Conservation (phyloP, 2,329 filamentous ascomycete genomes). For the Magnaporthales sp. region DNA sequence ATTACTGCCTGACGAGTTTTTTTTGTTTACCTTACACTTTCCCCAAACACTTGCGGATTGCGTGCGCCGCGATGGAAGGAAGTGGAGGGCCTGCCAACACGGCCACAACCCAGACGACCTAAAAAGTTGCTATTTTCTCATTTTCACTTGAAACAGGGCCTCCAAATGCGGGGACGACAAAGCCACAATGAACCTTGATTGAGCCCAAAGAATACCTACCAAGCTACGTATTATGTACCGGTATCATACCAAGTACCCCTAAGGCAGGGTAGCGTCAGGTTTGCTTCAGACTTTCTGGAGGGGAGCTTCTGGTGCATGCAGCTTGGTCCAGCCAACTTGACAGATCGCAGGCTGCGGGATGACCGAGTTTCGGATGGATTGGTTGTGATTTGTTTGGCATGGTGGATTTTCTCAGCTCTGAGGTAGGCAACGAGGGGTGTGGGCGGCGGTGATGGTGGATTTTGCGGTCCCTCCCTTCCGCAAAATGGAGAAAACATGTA, state of each 20-base stretch:
- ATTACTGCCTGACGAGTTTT: neutral
- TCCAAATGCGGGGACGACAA: neutral
- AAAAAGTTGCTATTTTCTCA: neutral
- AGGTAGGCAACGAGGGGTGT: neutral
- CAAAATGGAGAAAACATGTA: neutral
- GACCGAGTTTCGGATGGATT: neutral
- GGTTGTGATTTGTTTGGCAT: neutral
- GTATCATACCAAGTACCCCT: neutral
- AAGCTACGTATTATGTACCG: neutral
- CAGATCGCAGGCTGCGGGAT: neutral
- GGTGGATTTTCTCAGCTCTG: neutral
- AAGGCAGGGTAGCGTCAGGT: neutral
- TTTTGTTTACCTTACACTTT: neutral
- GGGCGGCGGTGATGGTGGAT: neutral
- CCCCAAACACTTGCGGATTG: neutral
- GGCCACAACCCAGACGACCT: neutral
- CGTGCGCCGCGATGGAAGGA: neutral
- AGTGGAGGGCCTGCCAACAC: neutral
- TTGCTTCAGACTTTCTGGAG: neutral
- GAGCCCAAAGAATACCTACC: neutral
- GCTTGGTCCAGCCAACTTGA: neutral
- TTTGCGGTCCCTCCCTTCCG: neutral
- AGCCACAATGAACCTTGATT: neutral
- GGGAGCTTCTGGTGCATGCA: neutral
- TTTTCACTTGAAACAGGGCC: neutral